Base-by-base conservation (phyloP, 202 grass and related monocot genomes). In the Carex sylvatica region DNA sequence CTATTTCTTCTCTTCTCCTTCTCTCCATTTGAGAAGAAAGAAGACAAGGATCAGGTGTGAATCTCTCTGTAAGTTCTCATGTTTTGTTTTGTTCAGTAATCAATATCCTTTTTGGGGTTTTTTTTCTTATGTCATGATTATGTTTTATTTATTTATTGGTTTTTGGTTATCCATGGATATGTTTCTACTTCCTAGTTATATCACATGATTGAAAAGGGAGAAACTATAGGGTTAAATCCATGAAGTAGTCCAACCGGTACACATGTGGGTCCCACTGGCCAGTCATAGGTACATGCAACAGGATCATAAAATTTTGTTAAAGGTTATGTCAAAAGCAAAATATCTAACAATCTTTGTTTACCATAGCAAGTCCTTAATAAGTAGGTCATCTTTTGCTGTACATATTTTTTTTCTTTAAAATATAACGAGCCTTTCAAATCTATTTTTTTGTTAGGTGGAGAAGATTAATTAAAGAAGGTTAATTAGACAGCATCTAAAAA, bases 41-140 rank as follows among this genome's bases (percentile, higher is more conserved):
- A 60, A 77, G 74, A 86, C 70, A 59, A 74, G 38, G 66, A 66
- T 72, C 81, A 63, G 78, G 61, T 69, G 33, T 78, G 66, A 12
- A 74, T 84, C 84, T 88, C 55, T 87, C 86, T 92, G 83, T 85
- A 88, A 78, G 80, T 78, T 42, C 65, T 70, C 77, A 19, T 35
- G 22, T 84, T 83, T 67, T 66, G 15, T 92, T 79, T 53, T 87
- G 73, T 79, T 84, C 85, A 60, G 46, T 18, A 3, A 61, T 56
- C 23, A 74, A 87, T 76, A 79, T 74, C 70, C 19, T 47, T 44
- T 16, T 54, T 22, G 16, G 75, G 33, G 44, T 14, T 8, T 6
- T 33, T 61, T 36, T 78, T 63, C 10, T 54, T 13, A 61, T 58
- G 20, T 76, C 6, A 62, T 79, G 30, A 20, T 19, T 80, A 10